These are phyloP conservation scores for Leishmania braziliensis DNA, from an alignment of 208 protist genomes.

Conservation along the genomic window DNA sequence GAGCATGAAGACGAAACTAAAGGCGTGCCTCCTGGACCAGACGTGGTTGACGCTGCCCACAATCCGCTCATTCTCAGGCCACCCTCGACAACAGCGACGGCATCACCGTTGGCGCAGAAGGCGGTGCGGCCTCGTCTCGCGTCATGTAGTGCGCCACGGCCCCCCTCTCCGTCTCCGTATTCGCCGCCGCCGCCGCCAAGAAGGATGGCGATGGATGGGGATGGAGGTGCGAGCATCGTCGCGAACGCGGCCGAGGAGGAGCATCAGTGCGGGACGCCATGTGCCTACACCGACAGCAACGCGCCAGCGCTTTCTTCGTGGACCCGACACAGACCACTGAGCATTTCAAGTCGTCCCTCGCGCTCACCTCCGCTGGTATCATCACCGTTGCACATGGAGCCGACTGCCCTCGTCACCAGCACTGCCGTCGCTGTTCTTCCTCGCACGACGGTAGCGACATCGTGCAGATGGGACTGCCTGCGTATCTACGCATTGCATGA, in stretches of 20 bases:
- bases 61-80: neutral
- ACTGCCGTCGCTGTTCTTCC: neutral
- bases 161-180: constrained; percentile 4
- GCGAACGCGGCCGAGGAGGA: neutral
- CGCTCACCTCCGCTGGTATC: constrained; percentile 8
- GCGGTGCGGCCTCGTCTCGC: constrained; percentile 3
- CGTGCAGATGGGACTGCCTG: neutral
- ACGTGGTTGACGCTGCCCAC: neutral
- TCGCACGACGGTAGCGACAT: neutral
- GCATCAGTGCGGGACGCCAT: neutral
- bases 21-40: neutral
- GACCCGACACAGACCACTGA: constrained; percentile 24
- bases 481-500: constrained; percentile 49
- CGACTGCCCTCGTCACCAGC: neutral
- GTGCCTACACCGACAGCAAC: neutral
- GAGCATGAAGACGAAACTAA: neutral
- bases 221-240: neutral
- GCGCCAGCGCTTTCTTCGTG: constrained; percentile 7
- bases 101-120: neutral
- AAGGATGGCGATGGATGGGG: constrained; percentile 1
- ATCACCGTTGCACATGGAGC: neutral
- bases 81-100: neutral
- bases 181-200: neutral
- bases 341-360: constrained; percentile 26
- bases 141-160: constrained; percentile 12